Percentiles rank a stretch among this genome's conserved stretches.
These are phyloP conservation scores for Penicillium glabrum DNA, from an alignment of 2,329 filamentous ascomycete genomes.

Conservation along the genomic window DNA sequence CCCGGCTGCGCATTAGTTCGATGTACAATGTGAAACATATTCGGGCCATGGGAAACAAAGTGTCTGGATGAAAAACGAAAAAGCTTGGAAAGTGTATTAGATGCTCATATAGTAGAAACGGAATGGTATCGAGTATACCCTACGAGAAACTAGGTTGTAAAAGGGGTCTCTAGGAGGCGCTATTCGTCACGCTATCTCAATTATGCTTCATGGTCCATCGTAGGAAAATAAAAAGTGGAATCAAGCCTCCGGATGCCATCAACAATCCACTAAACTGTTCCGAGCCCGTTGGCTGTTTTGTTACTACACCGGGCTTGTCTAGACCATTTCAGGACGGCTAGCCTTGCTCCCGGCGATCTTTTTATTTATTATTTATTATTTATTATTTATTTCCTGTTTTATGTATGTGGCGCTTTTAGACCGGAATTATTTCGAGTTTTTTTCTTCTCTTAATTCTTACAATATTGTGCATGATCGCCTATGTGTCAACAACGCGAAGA, in stretches of 20 bases:
- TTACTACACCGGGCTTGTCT: neutral
- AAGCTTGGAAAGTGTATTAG: neutral
- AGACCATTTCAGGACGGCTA: neutral
- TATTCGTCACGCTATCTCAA: neutral
- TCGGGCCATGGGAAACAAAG: neutral
- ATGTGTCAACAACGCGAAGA: slow-evolving; percentile 5
- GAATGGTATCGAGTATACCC: neutral
- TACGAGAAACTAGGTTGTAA: neutral
- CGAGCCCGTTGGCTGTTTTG: neutral
- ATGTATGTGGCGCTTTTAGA: neutral
- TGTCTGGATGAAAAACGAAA: neutral
- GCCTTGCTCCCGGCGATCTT: neutral
- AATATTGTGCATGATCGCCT: neutral
- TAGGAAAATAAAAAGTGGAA: neutral
- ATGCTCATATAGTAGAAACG: neutral
- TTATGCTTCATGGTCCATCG: neutral
- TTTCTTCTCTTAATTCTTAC: too few relatives aligned
- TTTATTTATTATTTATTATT: neutral
- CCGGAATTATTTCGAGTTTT: neutral
- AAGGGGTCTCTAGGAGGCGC: neutral
- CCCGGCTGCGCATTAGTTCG: neutral
- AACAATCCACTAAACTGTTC: neutral
- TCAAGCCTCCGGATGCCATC: neutral
- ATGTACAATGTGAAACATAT: neutral
- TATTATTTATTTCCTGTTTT: neutral